A percentile compares a stretch with the other conserved stretches of the same genome.
phyloP scores from a whole-genome alignment of 2,329 filamentous ascomycete species.

The Intubia oerlemansii region DNA sequence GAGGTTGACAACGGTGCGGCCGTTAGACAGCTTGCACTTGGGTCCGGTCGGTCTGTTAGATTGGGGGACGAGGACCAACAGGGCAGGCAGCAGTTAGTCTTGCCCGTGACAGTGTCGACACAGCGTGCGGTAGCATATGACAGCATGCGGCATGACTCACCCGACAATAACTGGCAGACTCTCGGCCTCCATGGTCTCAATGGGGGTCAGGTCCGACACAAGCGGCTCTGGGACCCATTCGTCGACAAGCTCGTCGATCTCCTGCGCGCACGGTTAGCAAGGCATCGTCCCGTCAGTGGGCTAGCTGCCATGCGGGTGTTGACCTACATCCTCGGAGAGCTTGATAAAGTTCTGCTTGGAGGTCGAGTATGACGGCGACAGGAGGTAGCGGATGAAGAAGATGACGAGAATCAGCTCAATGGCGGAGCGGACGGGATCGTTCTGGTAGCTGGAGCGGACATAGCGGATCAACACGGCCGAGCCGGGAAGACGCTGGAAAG shows the following conservation, averaged over 20 bases:
- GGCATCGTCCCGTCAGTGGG: no score
- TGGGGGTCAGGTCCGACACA: slow-evolving; percentile 47
- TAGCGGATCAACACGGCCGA: slow-evolving; percentile 89
- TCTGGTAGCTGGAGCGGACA: slow-evolving; percentile 91
- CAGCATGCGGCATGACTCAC: no score
- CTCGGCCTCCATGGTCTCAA: slow-evolving; percentile 68
- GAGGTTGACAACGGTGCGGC: slow-evolving; percentile 79
- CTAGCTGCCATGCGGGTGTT: no score
- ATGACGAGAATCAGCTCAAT: slow-evolving; percentile 87
- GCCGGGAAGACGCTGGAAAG: slow-evolving; percentile 80
- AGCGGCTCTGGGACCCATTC: slow-evolving; percentile 93
- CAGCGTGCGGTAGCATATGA: no score
- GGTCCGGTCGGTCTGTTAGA: slow-evolving; percentile 57
- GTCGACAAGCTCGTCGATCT: slow-evolving; percentile 91
- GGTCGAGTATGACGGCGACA: slow-evolving; percentile 83
- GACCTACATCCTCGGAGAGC: no score
- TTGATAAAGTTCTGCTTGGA: slow-evolving; percentile 77
- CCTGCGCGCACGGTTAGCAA: slow-evolving; percentile 17
- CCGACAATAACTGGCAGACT: slow-evolving; percentile 74
- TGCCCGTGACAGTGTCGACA: no score
- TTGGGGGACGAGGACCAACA: not conserved
- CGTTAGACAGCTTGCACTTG: slow-evolving; percentile 71
- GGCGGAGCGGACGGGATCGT: slow-evolving; percentile 82
- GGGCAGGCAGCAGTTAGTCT: not conserved
- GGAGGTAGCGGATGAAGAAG: slow-evolving; percentile 84